Base-by-base conservation (phyloP, 495 filamentous ascomycete species). In the Letharia columbiana region DNA sequence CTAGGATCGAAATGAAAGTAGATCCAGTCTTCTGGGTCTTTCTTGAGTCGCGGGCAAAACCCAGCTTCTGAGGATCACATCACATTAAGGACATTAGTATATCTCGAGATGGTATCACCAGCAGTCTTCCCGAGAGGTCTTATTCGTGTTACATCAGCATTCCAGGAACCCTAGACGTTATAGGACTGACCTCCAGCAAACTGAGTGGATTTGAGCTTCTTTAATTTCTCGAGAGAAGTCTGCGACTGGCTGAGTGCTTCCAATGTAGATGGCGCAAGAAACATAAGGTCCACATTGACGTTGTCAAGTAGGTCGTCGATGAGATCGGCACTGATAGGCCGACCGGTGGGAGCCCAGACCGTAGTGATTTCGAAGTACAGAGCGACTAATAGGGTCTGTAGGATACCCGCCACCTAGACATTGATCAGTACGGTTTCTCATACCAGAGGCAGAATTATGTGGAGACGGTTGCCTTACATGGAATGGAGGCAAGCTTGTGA, bases 11-110 rank as follows among this genome's bases (percentile, higher is more conserved):
- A 69, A 39, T 57, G 44, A 57, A 65, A 61, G 58, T 70, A 70
- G 31, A 61, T 42, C 68, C 68, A 70, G 39, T 70, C 66, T 42
- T 68, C 65, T 18, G 60, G 44, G 11, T 60, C 62, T 18, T 10
- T 41, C 10, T 52, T 23, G 35, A 60, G 44, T 52, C 33, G 20
- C 28, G 61, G 60, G 9, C 50, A 59, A 23, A 50, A 65, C 8
- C 31, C 66, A 31, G 37, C 47, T 37, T 70, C 68, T 44, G 61
- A 69, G 0, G 68, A 57, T 18, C 68, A 61, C 52, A 64, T 66
- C 3, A 37, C n/a, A n/a, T 60, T 49, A 5, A 61, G 50, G 49
- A 71, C 52, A 39, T 63, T 39, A 18, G 68, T 68, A 47, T 54
- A 37, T 28, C 52, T 35, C 28, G 59, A 59, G 57, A 70, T 60